Percentiles rank a stretch among this genome's conserved stretches.
These are phyloP conservation scores for Dacryopinax primogenitus DNA, from an alignment of 768 basidiomycete species.

Conservation along the genomic window DNA sequence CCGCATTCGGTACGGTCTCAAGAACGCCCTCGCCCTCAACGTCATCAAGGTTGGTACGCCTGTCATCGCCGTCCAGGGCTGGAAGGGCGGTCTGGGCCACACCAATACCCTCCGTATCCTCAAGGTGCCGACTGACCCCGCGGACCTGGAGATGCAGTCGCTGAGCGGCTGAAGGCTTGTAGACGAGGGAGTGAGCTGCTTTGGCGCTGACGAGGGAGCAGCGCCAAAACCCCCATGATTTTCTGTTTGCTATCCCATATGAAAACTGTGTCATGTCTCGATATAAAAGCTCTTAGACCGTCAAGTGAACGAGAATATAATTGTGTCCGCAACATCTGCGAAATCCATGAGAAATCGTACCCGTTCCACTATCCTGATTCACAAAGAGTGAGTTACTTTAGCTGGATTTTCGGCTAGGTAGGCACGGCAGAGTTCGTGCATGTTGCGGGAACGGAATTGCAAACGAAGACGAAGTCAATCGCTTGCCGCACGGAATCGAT, in stretches of 20 bases:
- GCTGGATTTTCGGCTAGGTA: background rate
- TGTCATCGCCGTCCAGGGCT: slow-evolving; percentile 94
- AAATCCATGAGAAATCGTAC: no score
- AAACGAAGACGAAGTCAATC: slow-evolving; percentile 38
- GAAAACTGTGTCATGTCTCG: background rate
- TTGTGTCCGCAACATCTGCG: slow-evolving; percentile 1
- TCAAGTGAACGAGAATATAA: background rate
- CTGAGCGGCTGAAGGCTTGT: slow-evolving; percentile 26
- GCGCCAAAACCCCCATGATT: background rate
- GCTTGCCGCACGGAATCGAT: slow-evolving; percentile 42
- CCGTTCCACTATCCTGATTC: background rate
- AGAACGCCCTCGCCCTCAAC: slow-evolving; percentile 66
- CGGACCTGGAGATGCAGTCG: slow-evolving; percentile 64
- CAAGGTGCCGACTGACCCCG: slow-evolving; percentile 66
- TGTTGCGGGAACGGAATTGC: background rate
- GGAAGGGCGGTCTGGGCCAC: slow-evolving; percentile 95
- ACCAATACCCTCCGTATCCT: slow-evolving; percentile 82
- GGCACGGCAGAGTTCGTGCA: background rate
- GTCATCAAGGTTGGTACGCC: slow-evolving; percentile 81
- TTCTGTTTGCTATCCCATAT: background rate
- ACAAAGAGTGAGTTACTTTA: background rate
- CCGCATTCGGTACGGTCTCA: slow-evolving; percentile 53
- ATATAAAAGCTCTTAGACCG: background rate
- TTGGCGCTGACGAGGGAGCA: background rate
- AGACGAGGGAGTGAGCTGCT: background rate